These are phyloP conservation scores for Amylocarpus encephaloides DNA, from an alignment of 2,329 filamentous ascomycete genomes.

Conservation along the genomic window DNA sequence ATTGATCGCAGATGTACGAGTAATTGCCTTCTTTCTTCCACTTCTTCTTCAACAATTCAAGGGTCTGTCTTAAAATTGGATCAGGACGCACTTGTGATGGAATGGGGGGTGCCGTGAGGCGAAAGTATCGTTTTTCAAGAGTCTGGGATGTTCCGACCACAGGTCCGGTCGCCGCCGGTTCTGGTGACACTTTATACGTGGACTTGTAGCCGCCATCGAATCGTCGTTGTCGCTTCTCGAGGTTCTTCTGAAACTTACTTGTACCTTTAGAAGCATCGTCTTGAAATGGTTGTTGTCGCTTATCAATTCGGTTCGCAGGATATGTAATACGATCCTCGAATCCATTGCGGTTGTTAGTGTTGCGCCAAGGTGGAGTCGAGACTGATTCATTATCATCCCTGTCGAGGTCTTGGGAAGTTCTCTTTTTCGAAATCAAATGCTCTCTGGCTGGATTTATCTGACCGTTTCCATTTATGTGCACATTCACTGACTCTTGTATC, in stretches of 20 bases:
- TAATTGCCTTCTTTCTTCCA: conserved; percentile 95
- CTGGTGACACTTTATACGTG: conserved; percentile 42
- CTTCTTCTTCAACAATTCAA: conserved; percentile 87
- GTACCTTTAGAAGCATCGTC: conserved; percentile 44
- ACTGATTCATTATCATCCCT: conserved; percentile 44
- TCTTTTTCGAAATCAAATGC: conserved; percentile 54
- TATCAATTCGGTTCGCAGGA: conserved; percentile 34
- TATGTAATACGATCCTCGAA: conserved; percentile 70
- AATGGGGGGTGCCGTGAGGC: conserved; percentile 83
- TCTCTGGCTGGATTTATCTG: conserved; percentile 11
- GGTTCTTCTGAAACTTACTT: conserved; percentile 86
- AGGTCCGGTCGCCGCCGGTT: conserved; percentile 56
- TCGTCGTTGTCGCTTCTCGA: conserved; percentile 84
- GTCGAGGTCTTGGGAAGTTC: conserved; percentile 67
- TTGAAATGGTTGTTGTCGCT: conserved; percentile 41
- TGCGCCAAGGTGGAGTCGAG: conserved; percentile 65
- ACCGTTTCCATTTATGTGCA: conserved; percentile 21
- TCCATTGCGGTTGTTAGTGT: conserved; percentile 50
- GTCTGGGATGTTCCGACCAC: conserved; percentile 78
- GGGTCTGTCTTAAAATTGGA: conserved; percentile 69
- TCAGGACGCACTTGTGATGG: conserved; percentile 84
- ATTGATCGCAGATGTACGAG: conserved; percentile 96
- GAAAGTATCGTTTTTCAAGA: conserved; percentile 91
- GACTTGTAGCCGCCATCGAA: conserved; percentile 65
- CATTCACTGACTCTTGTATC: conserved; percentile 26